Base-by-base conservation (phyloP, 208 protist genomes). In the Acanthamoeba triangularis region DNA sequence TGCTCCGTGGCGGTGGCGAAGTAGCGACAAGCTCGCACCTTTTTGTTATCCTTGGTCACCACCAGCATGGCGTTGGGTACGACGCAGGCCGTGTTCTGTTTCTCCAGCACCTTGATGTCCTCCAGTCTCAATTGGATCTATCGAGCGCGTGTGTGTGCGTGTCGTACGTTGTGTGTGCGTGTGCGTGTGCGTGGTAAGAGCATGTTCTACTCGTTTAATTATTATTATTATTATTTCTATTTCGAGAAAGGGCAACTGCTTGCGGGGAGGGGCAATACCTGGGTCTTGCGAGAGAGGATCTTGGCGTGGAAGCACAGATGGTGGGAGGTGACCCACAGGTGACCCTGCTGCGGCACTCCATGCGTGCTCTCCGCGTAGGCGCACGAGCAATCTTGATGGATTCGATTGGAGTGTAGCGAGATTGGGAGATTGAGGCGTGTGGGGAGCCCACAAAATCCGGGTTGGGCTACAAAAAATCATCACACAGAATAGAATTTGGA, bases 251-350 rank as follows among this genome's bases (percentile, higher is more conserved):
- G 30, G 23, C 20, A 84, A 35, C 74, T n/a, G n/a, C n/a, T n/a
- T n/a, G n/a, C n/a, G n/a, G n/a, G n/a, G 37, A 41, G 37, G 23
- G 23, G 30, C 20, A 16, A 37, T 49, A 87, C 78, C 28, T 37
- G 78, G 18, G 78, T 87, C 78, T 87, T 87, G 37, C 47, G 37
- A 10, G 37, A 56, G 18, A 87, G 47, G 47, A 87, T 87, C 44
- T 87, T 87, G 47, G 78, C 78, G 47, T 87, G 47, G 47, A 87
- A 87, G 78, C 78, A 87, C 78, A 87, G 78, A 49, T 87, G 30
- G 78, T 87, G 37, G n/a, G 28, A 10, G 23, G 78, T 87, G 13
- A 87, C 47, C 78, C 78, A 87, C 78, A 87, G 5, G 78, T 87
- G 78, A 47, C 78, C 78, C 47, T 87, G 78, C 78, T 87, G 78